Base-by-base conservation (phyloP, 768 basidiomycete genomes). In the Hirschioporus abietinus region DNA sequence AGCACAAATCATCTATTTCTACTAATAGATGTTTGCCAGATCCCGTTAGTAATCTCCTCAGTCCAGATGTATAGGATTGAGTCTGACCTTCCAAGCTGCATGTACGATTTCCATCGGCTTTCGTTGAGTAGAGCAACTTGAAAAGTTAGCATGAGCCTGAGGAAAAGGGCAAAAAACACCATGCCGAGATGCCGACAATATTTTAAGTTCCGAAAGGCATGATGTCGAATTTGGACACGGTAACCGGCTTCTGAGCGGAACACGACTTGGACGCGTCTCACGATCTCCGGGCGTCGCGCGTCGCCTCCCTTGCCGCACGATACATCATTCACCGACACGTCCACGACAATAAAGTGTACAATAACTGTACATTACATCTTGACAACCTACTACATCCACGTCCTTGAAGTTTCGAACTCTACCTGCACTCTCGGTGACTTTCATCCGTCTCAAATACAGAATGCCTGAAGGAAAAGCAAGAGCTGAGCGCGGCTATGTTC, bases 401-500 rank as follows among this genome's bases (percentile, higher is more conserved):
- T 15, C 42, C 12, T 52, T 12, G 20, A 52, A 52, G 42, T 10
- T 52, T 52, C 42, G 42, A 12, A 52, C 12, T 12, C 42, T 1
- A 12, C 12, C 42, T 1, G 4, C 12, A 52, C 30, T 30, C 8
- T 30, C 30, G 30, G 30, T 8, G 30, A 30, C 30, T 30, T 30
- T 3, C 30, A 30, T 3, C 30, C 8, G 30, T 30, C 30, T 52
- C 12, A 52, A 15, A 20, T 20, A 15, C 12, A 20, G 42, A 52
- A 52, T 52, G 42, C 42, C 42, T 20, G 42, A 52, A 5, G 42
- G 42, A 52, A 52, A 24, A 63, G 20, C 12, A 52, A 52, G 20
- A 52, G 12, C 42, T 20, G 79, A 89, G 35, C 82, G 91, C 64
- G 90, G 87, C 63, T 93, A 93, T 74, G 76, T 88, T 62, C 80